Conservation (phyloP, 192 early-diverging fungal species). For the Piromyces finnis region DNA sequence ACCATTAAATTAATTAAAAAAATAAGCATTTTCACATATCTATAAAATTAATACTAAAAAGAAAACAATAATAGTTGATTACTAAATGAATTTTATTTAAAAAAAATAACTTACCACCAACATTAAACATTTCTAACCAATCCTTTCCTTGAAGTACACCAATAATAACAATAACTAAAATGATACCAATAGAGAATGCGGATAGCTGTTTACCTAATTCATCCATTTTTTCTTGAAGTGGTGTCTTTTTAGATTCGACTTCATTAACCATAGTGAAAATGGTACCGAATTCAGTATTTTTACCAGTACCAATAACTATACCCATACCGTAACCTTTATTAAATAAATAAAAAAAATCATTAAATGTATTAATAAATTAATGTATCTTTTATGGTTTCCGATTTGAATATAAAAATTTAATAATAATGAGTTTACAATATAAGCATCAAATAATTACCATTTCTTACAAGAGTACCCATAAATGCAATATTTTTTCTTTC, state of each 20-base stretch:
- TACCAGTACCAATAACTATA: slow-evolving; percentile 76
- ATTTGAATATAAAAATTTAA: too few relatives aligned
- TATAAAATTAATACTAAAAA: too few relatives aligned
- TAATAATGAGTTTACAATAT: too few relatives aligned
- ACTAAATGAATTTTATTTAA: too few relatives aligned
- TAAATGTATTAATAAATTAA: too few relatives aligned
- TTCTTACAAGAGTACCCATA: slow-evolving; percentile 83
- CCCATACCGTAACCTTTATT: slow-evolving; percentile 55
- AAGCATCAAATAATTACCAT: too few relatives aligned
- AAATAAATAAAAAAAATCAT: too few relatives aligned
- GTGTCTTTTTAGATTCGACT: slow-evolving; percentile 76
- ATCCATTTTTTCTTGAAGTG: slow-evolving; percentile 88
- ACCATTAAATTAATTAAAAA: too few relatives aligned
- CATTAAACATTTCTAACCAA: slow-evolving; percentile 91
- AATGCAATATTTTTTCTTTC: slow-evolving; percentile 78
- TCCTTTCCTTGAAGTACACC: slow-evolving; percentile 74
- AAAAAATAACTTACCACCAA: slow-evolving; percentile 34
- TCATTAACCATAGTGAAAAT: slow-evolving; percentile 90
- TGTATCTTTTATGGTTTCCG: too few relatives aligned
- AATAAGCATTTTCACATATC: too few relatives aligned
- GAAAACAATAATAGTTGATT: too few relatives aligned
- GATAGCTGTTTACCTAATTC: slow-evolving; percentile 76
- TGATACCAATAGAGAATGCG: slow-evolving; percentile 68
- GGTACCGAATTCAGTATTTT: slow-evolving; percentile 82
- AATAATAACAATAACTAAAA: slow-evolving; percentile 64